Percentiles rank a stretch among this genome's conserved stretches.
phyloP scores from a whole-genome alignment of 2,329 filamentous ascomycete species.

The Venturiaceae sp. region DNA sequence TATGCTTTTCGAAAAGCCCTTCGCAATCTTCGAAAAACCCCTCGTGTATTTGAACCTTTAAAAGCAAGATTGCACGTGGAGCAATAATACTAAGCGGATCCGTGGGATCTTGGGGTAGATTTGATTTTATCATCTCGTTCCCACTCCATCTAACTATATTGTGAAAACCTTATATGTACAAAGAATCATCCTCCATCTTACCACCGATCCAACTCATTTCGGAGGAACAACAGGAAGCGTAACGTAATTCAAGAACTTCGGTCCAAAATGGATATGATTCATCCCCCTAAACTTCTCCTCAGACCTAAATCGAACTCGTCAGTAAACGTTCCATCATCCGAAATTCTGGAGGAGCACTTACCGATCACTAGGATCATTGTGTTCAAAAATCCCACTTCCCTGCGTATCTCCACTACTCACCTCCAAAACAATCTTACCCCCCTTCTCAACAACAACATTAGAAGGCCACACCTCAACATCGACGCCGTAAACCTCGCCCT shows the following conservation, averaged over 20 bases:
- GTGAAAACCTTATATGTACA: neutral
- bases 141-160: no score
- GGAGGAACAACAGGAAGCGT: slow-evolving; percentile 42
- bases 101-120: no score
- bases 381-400: slow-evolving; percentile 47
- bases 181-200: neutral
- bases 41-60: no score
- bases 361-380: slow-evolving; percentile 38
- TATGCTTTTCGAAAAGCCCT: no score
- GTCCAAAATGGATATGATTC: slow-evolving; percentile 46
- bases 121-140: no score
- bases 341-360: slow-evolving; percentile 8
- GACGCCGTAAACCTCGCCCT: slow-evolving; percentile 46
- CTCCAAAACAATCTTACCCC: slow-evolving; percentile 6
- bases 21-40: no score
- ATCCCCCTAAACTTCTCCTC: slow-evolving; percentile 33
- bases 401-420: slow-evolving; percentile 45
- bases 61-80: no score
- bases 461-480: slow-evolving; percentile 32
- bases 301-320: slow-evolving; percentile 16
- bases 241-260: slow-evolving; percentile 40
- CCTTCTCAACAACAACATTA: slow-evolving; percentile 9
- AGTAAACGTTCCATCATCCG: neutral
- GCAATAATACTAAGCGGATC: no score
- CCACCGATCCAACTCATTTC: neutral